Base-by-base conservation (phyloP, 345 rosid species). In the Gossypium arboreum region DNA sequence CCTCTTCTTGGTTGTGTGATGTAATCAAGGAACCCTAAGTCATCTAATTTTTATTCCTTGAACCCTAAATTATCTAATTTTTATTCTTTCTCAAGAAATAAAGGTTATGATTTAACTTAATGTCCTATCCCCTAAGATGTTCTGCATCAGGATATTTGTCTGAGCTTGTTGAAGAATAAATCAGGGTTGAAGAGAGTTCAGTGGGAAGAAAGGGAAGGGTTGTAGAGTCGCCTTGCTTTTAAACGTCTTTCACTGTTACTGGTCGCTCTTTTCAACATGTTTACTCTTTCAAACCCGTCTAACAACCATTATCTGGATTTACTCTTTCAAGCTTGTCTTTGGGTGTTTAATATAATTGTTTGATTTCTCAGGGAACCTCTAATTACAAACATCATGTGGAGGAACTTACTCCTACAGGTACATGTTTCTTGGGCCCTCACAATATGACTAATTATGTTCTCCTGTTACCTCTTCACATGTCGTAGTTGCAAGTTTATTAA, bases 321-420 rank as follows among this genome's bases (percentile, higher is more conserved):
- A 12, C 10, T 24, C 25, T 48, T 56, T 24, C 9, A 48, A 68
- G 50, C 25, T 48, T 39, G 8, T 72, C 50, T 72, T 20, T 12
- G 57, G 51, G 18, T 45, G 17, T 15, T 44, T 51, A 8, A 45
- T 22, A 41, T 60, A 11, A 16, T 13, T 75, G 54, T 66, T 75
- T 71, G 77, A 22, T 25, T 57, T 83, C 61, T 52, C 82, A 93
- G 99, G 89, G 99, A 95, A 77, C 97, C 97, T 78, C 93, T 95
- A 55, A 88, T 95, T 77, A 95, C 99, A 73, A 95, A 93, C 79
- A 85, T 93, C 84, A 95, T 93, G 98, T 95, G 99, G 99, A 90
- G 99, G 81, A 91, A 95, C 84, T 83, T 95, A 70, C 73, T 90
- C 50, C 75, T 95, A 69, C 99, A 95, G 98, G 98, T 90, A 75